Base-by-base conservation (phyloP, 257 asterid genomes). In the Oldenlandia corymbosa region DNA sequence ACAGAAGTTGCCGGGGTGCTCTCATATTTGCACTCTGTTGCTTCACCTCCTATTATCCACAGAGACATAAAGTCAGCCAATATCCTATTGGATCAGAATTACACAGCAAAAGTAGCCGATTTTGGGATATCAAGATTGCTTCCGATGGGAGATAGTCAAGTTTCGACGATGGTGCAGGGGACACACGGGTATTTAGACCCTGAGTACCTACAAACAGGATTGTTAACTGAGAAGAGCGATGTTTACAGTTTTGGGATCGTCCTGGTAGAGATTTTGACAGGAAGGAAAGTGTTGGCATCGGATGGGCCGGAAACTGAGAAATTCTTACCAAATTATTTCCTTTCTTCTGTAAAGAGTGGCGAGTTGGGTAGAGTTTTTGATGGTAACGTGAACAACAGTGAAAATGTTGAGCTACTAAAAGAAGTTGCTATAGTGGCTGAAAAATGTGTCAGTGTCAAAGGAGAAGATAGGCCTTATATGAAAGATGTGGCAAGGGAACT, bases 101-200 rank as follows among this genome's bases (percentile, higher is more conserved):
- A 53, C 21, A 17, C 20, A 4, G 59, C 59, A 28, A 53, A 53
- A 14, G 18, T 53, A 27, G 26, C 59, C 1, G 59, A 53, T 53
- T 53, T 53, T 27, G 59, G 59, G 32, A 53, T 18, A 27, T 53
- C 59, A 5, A 27, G 37, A 28, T 28, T 53, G 21, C 13, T 53
- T 6, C 21, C 31, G 28, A 27, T 9, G 39, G 39, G 39, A 32
- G 37, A 53, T 20, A 53, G 28, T 27, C 59, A 53, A 28, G 59
- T 53, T 0, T 14, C 59, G 20, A 53, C 59, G 5, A 30, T 53
- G 59, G 59, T 53, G 9, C 37, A 53, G 28, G 59, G 59, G 20
- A 53, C 59, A 12, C 59, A 53, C 2, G 59, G 59, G 2, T 53
- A 53, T 53, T 53, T 53, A 16, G 59, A 53, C 27, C 59, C 59